Evolutionary conservation across 306 rosid genomes (phyloP), one percentile per base, ranked within the genome.

Genomic region (Nissolia schottii): DNA sequence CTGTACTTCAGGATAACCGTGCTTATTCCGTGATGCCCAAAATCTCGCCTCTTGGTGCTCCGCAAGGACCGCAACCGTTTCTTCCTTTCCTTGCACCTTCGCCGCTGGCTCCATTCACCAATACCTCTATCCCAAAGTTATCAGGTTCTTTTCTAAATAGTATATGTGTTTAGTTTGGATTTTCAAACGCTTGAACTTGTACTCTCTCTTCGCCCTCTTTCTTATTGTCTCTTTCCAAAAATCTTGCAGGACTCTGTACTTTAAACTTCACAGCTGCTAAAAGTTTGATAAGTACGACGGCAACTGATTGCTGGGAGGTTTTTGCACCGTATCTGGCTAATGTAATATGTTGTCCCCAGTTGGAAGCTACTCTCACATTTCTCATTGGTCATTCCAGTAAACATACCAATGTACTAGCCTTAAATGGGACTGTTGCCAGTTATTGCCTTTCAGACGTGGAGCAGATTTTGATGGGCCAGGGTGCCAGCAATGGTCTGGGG

Each of bases 61-160:
- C 95, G 4, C 88, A 81, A 66, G 61, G 90, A 80, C 97, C 94
- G 3, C 87, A 82, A 62, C 99, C 99, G 11, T 88, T 91, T 70
- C 79, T 94, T 79, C 99, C 99, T 51, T 87, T 90, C 79, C 86
- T 91, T 71, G 99, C 99, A 37, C 99, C 99, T 34, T 91, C 97
- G 46, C 97, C 99, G 6, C 43, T 94, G 83, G 70, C 81, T 61
- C 97, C 97, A 45, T 94, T 82, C 80, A 89, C 96, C 41, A 94
- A 94, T 77, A 82, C 79, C 43, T 79, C 89, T 50, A 72, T 74
- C 70, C 96, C 98, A 2, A 91, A 89, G 68, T 74, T 94, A 80
- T 94, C 97, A 91, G 98, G 98, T 94, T 63, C 64, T 62, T 61
- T 77, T 65, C 59, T 25, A 40, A 34, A 71, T 13, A 58, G 15